Percentiles rank a stretch among this genome's conserved stretches.
phyloP scores from a whole-genome alignment of 1,284 basidiomycete species.

The Leccinum griseonigrum region DNA sequence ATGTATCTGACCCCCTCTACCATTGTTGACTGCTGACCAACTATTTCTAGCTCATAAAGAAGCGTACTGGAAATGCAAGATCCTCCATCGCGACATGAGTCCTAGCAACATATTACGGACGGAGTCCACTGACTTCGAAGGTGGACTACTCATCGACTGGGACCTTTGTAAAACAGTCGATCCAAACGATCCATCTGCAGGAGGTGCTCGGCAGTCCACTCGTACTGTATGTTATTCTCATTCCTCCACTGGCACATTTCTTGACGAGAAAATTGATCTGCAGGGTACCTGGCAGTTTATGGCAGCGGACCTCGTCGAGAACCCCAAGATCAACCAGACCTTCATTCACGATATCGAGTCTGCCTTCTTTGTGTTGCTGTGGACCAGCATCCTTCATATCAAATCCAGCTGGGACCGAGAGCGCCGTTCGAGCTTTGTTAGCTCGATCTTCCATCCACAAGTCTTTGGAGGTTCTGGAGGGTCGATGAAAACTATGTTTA shows the following conservation, averaged over 20 bases:
- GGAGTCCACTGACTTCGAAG: background rate
- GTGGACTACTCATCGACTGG: background rate
- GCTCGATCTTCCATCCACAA: background rate
- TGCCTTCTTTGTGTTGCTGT: background rate
- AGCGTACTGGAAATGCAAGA: background rate
- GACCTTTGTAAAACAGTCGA: background rate
- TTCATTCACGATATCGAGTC: background rate
- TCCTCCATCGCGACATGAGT: background rate
- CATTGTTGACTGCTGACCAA: background rate
- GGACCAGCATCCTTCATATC: background rate
- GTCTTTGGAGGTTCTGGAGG: background rate
- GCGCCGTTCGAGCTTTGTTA: background rate
- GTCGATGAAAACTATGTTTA: background rate
- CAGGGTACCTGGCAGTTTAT: background rate
- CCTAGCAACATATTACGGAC: background rate
- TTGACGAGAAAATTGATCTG: background rate
- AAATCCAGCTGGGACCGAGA: background rate
- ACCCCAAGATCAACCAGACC: background rate
- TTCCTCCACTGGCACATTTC: background rate
- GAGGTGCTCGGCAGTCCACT: background rate
- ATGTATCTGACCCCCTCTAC: background rate
- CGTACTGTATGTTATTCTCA: background rate
- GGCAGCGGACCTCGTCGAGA: background rate
- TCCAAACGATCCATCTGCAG: background rate
- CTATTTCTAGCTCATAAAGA: background rate